These are phyloP conservation scores for Lipomyces oligophaga DNA, from an alignment of 805 yeast species.

Conservation along the genomic window DNA sequence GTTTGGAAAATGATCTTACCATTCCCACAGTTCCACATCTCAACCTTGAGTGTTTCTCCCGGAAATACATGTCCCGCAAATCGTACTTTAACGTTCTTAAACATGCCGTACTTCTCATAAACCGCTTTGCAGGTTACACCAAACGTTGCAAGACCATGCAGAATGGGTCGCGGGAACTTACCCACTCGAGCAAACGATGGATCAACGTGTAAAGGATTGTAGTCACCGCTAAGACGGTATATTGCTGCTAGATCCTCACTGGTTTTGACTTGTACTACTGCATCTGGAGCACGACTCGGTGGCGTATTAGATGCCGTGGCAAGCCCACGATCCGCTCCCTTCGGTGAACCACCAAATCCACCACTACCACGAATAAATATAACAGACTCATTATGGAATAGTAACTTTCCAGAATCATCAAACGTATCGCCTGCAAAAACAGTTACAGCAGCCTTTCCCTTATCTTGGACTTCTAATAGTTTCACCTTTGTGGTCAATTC, in stretches of 20 bases:
- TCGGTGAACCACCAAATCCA: slow-evolving; percentile 47
- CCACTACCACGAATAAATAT: slow-evolving; percentile 75
- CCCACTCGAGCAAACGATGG: slow-evolving; percentile 86
- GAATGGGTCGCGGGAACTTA: slow-evolving; percentile 77
- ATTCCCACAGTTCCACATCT: slow-evolving; percentile 71
- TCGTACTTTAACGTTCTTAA: slow-evolving; percentile 81
- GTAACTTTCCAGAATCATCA: slow-evolving; percentile 65
- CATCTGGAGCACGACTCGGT: slow-evolving; percentile 65
- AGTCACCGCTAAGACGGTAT: slow-evolving; percentile 89
- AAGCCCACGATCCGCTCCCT: slow-evolving; percentile 55
- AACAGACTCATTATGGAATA: slow-evolving; percentile 80
- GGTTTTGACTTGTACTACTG: slow-evolving; percentile 55
- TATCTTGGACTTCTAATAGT: slow-evolving; percentile 75
- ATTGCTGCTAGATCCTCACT: slow-evolving; percentile 75
- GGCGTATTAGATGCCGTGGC: slow-evolving; percentile 61
- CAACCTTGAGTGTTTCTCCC: slow-evolving; percentile 78
- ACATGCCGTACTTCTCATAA: slow-evolving; percentile 74
- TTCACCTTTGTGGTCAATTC: slow-evolving; percentile 54
- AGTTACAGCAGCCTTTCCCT: slow-evolving; percentile 77
- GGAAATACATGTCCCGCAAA: slow-evolving; percentile 91
- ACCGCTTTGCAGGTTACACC: slow-evolving; percentile 78
- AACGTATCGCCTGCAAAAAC: slow-evolving; percentile 67
- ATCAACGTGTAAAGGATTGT: slow-evolving; percentile 88
- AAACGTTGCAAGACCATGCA: slow-evolving; percentile 87
- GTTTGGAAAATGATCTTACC: slow-evolving; percentile 74